Evolutionary conservation across 305 asterid genomes (phyloP).

Genomic region (Solanum aculeatissimum): DNA sequence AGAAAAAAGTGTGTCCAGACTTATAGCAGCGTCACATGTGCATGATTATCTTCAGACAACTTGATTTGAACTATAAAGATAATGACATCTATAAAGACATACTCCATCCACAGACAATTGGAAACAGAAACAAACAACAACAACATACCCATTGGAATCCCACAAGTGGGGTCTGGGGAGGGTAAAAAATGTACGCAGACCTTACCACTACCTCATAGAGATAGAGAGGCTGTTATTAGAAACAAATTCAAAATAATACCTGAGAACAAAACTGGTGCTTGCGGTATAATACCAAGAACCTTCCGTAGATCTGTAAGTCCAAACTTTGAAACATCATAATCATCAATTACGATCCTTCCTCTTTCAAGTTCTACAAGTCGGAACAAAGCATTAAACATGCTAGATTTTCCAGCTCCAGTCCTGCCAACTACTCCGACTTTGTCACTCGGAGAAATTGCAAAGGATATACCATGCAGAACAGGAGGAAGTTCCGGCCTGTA

Average conservation of each 20-base stretch:
- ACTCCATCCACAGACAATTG: not conserved
- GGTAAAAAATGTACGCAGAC: too few relatives aligned
- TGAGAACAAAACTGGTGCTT: conserved; percentile 91
- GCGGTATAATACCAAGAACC: conserved; percentile 93
- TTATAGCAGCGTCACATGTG: not conserved
- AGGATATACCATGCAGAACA: conserved; percentile 74
- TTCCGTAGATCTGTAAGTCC: conserved; percentile 82
- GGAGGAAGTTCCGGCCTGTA: conserved; percentile 89
- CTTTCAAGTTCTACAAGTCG: conserved; percentile 79
- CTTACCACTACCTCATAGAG: too few relatives aligned
- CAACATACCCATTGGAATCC: too few relatives aligned
- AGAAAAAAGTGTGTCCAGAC: not conserved
- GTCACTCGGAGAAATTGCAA: conserved; percentile 54
- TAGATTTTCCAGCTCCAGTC: conserved; percentile 98
- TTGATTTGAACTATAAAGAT: not conserved
- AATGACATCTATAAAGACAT: not conserved
- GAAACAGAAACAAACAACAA: too few relatives aligned
- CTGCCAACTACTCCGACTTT: conserved; percentile 95
- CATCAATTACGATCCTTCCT: conserved; percentile 76
- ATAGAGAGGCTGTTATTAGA: too few relatives aligned
- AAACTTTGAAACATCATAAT: conserved; percentile 56
- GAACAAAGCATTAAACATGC: conserved; percentile 91
- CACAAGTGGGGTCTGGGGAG: too few relatives aligned
- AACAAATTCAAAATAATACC: conserved; percentile 29
- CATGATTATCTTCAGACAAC: not conserved